Percentiles rank a stretch among this genome's conserved stretches.
Evolutionary conservation across 2,329 filamentous ascomycete species (phyloP).

Genomic region (Zymoseptoria brevis): DNA sequence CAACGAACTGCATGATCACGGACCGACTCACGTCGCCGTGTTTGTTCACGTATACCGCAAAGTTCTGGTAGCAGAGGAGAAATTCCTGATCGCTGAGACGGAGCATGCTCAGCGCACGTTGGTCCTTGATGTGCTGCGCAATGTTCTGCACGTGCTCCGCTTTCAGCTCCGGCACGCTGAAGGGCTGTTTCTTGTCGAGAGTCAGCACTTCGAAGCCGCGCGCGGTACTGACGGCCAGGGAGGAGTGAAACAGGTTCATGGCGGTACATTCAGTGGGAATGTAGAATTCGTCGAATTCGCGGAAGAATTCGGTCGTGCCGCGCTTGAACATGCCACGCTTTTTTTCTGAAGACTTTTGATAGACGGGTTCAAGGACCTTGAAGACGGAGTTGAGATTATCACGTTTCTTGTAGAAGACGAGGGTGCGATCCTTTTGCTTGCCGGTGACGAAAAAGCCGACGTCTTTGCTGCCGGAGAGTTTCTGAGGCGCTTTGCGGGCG

Average conservation of each 20-base stretch:
- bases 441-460: slow-evolving; percentile 95
- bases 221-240: slow-evolving; percentile 81
- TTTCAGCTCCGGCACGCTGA: slow-evolving; percentile 83
- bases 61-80: slow-evolving; percentile 87
- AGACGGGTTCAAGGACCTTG: slow-evolving; percentile 89
- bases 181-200: slow-evolving; percentile 91
- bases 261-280: slow-evolving; percentile 91
- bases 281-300: slow-evolving; percentile 98
- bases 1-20: slow-evolving; percentile 98
- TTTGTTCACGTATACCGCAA: slow-evolving; percentile 96
- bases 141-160: slow-evolving; percentile 75
- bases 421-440: slow-evolving; percentile 89
- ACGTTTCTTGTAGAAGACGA: slow-evolving; percentile 95
- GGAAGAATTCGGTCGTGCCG: slow-evolving; percentile 87
- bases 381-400: slow-evolving; percentile 83
- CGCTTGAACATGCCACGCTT: slow-evolving; percentile 61
- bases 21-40: slow-evolving; percentile 90
- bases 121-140: slow-evolving; percentile 69
- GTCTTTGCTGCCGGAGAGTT: slow-evolving; percentile 76
- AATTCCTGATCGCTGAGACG: slow-evolving; percentile 82
- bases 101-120: slow-evolving; percentile 92
- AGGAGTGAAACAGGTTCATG: slow-evolving; percentile 92
- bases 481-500: slow-evolving; percentile 77
- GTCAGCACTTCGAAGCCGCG: slow-evolving; percentile 95
- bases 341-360: slow-evolving; percentile 84